Conservation (phyloP, 1,284 basidiomycete genomes). For the Austroboletus niveus region DNA sequence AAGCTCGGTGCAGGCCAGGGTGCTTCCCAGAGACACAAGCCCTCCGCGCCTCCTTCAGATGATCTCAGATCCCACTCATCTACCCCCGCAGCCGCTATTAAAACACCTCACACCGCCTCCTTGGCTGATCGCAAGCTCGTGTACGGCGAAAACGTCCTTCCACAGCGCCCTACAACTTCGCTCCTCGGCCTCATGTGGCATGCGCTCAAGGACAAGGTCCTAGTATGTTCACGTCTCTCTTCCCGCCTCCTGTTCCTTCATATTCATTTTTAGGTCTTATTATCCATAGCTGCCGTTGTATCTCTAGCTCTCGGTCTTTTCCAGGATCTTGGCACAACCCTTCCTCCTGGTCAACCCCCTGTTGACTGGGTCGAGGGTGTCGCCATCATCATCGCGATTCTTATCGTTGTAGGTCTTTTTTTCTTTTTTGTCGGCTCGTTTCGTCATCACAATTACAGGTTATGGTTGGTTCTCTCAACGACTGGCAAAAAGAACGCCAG, state of each 20-base stretch:
- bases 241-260: constrained; percentile 4
- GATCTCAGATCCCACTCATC: constrained; percentile 37
- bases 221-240: constrained; percentile 51
- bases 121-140: constrained; percentile 69
- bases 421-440: neutral
- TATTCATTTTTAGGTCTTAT: constrained; percentile 59
- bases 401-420: constrained; percentile 65
- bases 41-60: constrained; percentile 5
- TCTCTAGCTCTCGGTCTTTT: constrained; percentile 95
- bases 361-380: constrained; percentile 99
- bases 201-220: constrained; percentile 93
- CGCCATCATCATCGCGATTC: constrained; percentile 88
- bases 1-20: constrained; percentile 36
- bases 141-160: constrained; percentile 85
- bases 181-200: constrained; percentile 89
- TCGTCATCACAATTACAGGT: constrained; percentile 45
- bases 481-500: constrained; percentile 97
- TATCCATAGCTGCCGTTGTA: constrained; percentile 89
- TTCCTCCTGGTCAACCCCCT: constrained; percentile 56
- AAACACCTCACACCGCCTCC: constrained; percentile 48
- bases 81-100: neutral
- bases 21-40: constrained; percentile 39
- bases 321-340: constrained; percentile 81
- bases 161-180: constrained; percentile 74
- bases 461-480: constrained; percentile 84